Conservation (phyloP, 331 rosid genomes). For the Ulmus americana region DNA sequence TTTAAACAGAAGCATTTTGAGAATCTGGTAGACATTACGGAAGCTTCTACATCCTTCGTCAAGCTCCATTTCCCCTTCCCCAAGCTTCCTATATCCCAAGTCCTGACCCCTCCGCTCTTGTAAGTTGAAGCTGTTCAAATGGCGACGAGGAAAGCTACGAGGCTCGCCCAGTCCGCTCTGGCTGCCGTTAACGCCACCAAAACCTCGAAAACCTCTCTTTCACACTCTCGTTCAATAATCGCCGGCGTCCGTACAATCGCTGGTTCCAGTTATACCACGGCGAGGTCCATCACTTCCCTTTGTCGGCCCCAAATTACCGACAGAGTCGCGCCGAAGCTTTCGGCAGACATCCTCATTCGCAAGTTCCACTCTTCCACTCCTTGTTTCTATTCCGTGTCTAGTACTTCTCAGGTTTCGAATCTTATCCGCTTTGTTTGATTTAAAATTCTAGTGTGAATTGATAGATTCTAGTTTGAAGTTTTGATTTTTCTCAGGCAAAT, state of each 20-base stretch:
- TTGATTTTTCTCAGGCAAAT: conserved; percentile 37
- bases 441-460: not conserved
- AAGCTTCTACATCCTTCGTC: conserved; percentile 23
- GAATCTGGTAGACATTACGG: not conserved
- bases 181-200: conserved; percentile 34
- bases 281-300: conserved; percentile 13
- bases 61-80: conserved; percentile 29
- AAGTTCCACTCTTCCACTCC: conserved; percentile 60
- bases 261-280: conserved; percentile 1
- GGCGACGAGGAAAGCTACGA: conserved; percentile 60
- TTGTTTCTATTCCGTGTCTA: conserved; percentile 33
- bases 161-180: conserved; percentile 42
- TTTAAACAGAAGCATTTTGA: no score
- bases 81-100: conserved; percentile 17
- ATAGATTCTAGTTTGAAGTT: not conserved
- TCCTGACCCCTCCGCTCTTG: no score
- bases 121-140: conserved; percentile 21
- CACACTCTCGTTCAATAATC: conserved; percentile 9
- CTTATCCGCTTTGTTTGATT: not conserved
- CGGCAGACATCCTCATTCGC: conserved; percentile 48
- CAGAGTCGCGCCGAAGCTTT: conserved; percentile 32
- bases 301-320: conserved; percentile 23
- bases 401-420: conserved; percentile 52
- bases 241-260: conserved; percentile 18
- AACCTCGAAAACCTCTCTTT: conserved; percentile 20